These are phyloP conservation scores for Aspergillus persii DNA, from an alignment of 2,329 filamentous ascomycete species.

Conservation along the genomic window DNA sequence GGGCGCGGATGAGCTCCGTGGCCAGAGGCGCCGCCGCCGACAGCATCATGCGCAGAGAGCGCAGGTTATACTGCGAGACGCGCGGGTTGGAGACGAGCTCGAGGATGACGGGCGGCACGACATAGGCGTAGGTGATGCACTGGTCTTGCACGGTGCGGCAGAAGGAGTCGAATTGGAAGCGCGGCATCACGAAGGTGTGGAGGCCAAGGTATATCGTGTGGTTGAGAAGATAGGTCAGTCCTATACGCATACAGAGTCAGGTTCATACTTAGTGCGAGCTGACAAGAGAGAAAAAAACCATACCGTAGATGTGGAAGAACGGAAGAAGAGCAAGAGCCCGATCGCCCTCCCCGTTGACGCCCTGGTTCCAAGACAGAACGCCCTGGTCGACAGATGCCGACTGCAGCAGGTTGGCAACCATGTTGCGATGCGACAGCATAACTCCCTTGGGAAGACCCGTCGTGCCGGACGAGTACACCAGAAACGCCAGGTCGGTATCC, in stretches of 20 bases:
- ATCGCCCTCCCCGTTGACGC: conserved; percentile 7
- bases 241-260: neutral
- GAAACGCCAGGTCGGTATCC: conserved; percentile 12
- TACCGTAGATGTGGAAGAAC: conserved; percentile 20
- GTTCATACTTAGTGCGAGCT: neutral
- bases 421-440: conserved; percentile 18
- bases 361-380: conserved; percentile 4
- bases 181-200: conserved; percentile 9
- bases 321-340: conserved; percentile 13
- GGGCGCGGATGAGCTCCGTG: conserved; percentile 10
- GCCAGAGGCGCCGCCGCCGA: conserved; percentile 14
- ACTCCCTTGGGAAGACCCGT: conserved; percentile 28
- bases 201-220: conserved; percentile 12
- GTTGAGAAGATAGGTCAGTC: conserved; percentile 15
- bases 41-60: conserved; percentile 12
- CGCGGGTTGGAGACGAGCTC: conserved; percentile 10
- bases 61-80: conserved; percentile 9
- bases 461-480: conserved; percentile 30
- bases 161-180: conserved; percentile 12
- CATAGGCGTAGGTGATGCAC: conserved; percentile 14
- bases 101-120: conserved; percentile 14
- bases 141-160: conserved; percentile 12
- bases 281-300: neutral
- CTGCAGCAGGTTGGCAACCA: conserved; percentile 15
- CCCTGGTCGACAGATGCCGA: conserved; percentile 5